Base-by-base conservation (phyloP, 768 basidiomycete genomes). In the Mrakia blollopis region DNA sequence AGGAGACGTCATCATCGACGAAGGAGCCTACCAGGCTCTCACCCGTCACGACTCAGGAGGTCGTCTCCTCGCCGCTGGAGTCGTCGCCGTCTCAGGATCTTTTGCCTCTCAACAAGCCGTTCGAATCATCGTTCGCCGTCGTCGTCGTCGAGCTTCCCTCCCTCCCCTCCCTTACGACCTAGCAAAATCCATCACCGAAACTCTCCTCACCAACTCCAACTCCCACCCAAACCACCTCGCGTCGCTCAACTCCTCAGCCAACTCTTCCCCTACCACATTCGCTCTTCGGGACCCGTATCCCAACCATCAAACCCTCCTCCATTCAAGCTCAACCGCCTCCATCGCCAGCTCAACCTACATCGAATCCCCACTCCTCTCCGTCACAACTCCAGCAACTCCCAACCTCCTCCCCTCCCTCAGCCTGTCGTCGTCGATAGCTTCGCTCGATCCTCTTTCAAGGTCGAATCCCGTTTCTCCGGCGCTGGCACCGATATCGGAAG, bases 101-200 rank as follows among this genome's bases (percentile, higher is more conserved):
- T 99, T 98, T 82, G 96, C 95, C 1, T 91, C 91, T 1, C 94
- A 94, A 8, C 96, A 98, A 83, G 97, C 96, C 8, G 96, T 99
- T 57, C 87, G 89, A 44, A 90, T 98, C 70, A 86, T 91, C 75
- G 84, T 87, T 4, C 87, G 92, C 18, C 86, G 87, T 44, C 85
- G 28, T 47, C 77, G 10, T 78, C 73, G 35, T 76, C 74, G 83
- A 82, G 78, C 79, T 23, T 78, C 79, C 13, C 67, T 73, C 28
- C 78, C 79, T 9, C 79, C 79, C 1, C 76, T 79, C n/a, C 74
- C 78, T 3, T 74, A 78, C 76, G 32, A 74, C 65, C 63, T 50
- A 11, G 47, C 71, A 4, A 11, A 54, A 30, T 57, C 52, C 21
- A 25, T 72, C 47, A 72, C 71, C 30, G 71, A 72, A 37, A 72